phyloP scores from a whole-genome alignment of 2,329 filamentous ascomycete species.

The Nothophaeocryptopus gaeumannii region DNA sequence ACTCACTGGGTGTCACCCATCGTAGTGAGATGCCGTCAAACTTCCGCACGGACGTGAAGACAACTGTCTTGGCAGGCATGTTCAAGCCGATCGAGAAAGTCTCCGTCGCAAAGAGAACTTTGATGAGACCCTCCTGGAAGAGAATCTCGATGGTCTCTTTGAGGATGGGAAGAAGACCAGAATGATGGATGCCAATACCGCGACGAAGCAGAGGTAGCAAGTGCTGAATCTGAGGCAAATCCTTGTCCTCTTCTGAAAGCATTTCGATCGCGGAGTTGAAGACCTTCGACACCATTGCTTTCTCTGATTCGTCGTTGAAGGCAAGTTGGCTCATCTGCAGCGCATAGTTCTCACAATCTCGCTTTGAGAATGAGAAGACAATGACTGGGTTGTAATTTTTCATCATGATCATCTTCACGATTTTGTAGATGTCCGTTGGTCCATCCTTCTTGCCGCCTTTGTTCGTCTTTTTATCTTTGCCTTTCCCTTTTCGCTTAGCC shows the following conservation, averaged over 20 bases:
- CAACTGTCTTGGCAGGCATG: constrained; percentile 98
- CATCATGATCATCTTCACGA: constrained; percentile 97
- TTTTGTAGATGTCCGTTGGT: constrained; percentile 87
- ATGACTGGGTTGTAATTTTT: constrained; percentile 98
- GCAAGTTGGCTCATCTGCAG: constrained; percentile 80
- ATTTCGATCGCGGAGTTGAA: constrained; percentile 92
- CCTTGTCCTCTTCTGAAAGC: constrained; percentile 85
- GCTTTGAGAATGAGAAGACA: constrained; percentile 98
- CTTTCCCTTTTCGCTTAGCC: constrained; percentile 78
- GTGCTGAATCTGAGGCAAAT: constrained; percentile 84
- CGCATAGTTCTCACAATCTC: constrained; percentile 89
- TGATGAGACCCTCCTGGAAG: constrained; percentile 97
- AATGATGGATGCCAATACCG: constrained; percentile 97
- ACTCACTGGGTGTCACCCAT: constrained; percentile 90
- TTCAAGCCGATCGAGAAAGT: constrained; percentile 98
- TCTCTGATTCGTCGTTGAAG: constrained; percentile 96
- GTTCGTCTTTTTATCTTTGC: constrained; percentile 87
- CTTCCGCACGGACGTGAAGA: constrained; percentile 96
- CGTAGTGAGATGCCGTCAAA: constrained; percentile 80
- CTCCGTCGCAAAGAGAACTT: constrained; percentile 95
- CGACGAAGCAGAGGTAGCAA: constrained; percentile 83
- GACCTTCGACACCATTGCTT: constrained; percentile 88
- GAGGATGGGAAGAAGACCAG: constrained; percentile 86
- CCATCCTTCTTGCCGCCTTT: constrained; percentile 75
- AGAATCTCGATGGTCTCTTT: constrained; percentile 99